Base-by-base conservation (phyloP, 139 green algal genomes). In the Haematococcus lacustris region DNA sequence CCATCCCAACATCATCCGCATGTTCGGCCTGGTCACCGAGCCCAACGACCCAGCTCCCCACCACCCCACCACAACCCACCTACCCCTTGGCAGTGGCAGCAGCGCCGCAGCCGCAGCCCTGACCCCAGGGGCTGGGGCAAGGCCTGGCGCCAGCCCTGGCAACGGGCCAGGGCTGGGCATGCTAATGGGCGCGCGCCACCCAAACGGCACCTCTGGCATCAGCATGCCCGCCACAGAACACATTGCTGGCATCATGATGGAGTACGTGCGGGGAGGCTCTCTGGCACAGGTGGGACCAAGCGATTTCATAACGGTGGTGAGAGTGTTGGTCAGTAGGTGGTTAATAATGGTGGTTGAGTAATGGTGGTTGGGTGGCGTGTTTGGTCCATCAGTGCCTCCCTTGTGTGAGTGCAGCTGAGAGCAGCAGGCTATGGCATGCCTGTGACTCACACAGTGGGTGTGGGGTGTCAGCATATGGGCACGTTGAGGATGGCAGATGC, bases 1-100 rank as follows among this genome's bases (percentile, higher is more conserved):
- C 78, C 92, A 97, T 80, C 92, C 92, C 70, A 96, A 97, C 77
- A 90, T 97, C 64, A 89, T 97, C 73, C 89, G 88, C 73, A 92
- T 97, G 74, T 97, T 91, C 71, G 92, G 92, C 25, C 84, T 95
- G 64, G 91, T 96, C 3, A 88, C 88, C 33, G 79, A 84, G 67
- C 68, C 73, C 1, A 6, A 7, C 9, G 30, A 26, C 28, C n/a
- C 59, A 13, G 40, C 43, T 39, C 66, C 66, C 28, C n/a, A n/a
- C n/a, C n/a, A n/a, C n/a, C n/a, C 21, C 50, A n/a, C 50, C 23
- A 60, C 21, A 21, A 60, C 21, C 50, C 23, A 21, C 21, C 21
- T 21, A 21, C 21, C 50, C 50, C 21, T n/a, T 60, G 50, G 50
- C 50, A 60, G 50, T 23, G 50, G 21, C 23, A 40, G 30, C 2